Evolutionary conservation across 1,284 basidiomycete species (phyloP).

Genomic region (Phylloboletellus chloephorus): DNA sequence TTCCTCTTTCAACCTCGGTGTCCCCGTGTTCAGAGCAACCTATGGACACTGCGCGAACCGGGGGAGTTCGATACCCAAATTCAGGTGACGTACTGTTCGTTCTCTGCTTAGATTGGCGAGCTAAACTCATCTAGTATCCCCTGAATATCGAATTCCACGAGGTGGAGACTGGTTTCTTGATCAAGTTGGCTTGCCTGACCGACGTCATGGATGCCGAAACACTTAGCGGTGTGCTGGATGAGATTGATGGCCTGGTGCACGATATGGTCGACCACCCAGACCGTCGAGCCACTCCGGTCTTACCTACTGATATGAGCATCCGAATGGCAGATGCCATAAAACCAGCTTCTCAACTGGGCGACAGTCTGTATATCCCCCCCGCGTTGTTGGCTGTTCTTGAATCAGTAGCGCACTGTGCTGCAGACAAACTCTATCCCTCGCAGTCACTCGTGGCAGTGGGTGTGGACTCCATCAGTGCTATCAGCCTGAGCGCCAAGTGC

Average conservation of each 20-base stretch:
- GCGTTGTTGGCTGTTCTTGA: conserved; percentile 23
- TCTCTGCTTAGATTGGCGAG: background rate
- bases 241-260: conserved; percentile 29
- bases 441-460: conserved; percentile 41
- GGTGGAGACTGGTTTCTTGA: conserved; percentile 27
- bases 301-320: background rate
- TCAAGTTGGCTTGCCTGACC: conserved; percentile 36
- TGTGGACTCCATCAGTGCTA: conserved; percentile 51
- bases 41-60: conserved; percentile 36
- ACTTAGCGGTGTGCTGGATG: conserved; percentile 25
- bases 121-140: conserved; percentile 35
- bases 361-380: conserved; percentile 7
- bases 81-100: conserved; percentile 32
- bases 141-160: conserved; percentile 44
- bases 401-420: conserved; percentile 20
- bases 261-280: conserved; percentile 29
- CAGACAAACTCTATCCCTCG: conserved; percentile 24
- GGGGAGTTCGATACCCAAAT: conserved; percentile 35
- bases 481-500: conserved; percentile 40
- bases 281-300: conserved; percentile 10
- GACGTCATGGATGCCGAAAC: conserved; percentile 27
- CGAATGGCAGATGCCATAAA: background rate
- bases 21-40: conserved; percentile 5
- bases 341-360: background rate
- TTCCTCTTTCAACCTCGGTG: conserved; percentile 43